Evolutionary conservation across 139 green algal genomes (phyloP).

Genomic region (Microglena sp.): DNA sequence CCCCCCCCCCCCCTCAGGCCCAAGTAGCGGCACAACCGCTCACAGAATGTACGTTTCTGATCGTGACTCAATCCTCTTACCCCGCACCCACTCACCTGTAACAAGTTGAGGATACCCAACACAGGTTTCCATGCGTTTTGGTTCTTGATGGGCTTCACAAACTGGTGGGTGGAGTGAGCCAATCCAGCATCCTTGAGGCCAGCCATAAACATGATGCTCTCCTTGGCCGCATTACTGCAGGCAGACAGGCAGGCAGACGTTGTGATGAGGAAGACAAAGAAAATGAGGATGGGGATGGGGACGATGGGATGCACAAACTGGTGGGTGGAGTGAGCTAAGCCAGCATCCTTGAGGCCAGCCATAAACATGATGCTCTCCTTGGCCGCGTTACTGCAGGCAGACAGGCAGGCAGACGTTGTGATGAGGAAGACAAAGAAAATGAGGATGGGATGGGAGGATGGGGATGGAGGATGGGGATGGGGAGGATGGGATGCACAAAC

Average conservation of each 20-base stretch:
- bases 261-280: no score
- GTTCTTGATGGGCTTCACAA: slow-evolving; percentile 56
- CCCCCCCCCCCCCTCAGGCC: neutral
- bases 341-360: neutral
- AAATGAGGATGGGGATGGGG: no score
- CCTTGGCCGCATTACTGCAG: neutral
- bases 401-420: no score
- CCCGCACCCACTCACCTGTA: slow-evolving; percentile 22
- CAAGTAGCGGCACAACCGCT: no score
- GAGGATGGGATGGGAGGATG: no score
- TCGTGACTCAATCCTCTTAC: neutral
- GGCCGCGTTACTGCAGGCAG: slow-evolving; percentile 12
- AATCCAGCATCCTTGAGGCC: neutral
- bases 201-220: slow-evolving; percentile 3
- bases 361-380: slow-evolving; percentile 8
- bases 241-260: slow-evolving; percentile 14
- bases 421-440: no score
- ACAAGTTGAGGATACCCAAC: slow-evolving; percentile 48
- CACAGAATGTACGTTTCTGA: neutral
- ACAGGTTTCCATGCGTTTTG: slow-evolving; percentile 60
- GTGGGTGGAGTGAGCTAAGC: no score
- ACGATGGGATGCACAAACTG: no score
- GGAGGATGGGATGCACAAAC: no score
- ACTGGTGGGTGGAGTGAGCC: slow-evolving; percentile 17
- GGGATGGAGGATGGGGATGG: no score